Percentiles rank a stretch among this genome's conserved stretches.
Evolutionary conservation across 202 grass and related monocot species (phyloP).

Genomic region (Schoenoplectus triqueter): DNA sequence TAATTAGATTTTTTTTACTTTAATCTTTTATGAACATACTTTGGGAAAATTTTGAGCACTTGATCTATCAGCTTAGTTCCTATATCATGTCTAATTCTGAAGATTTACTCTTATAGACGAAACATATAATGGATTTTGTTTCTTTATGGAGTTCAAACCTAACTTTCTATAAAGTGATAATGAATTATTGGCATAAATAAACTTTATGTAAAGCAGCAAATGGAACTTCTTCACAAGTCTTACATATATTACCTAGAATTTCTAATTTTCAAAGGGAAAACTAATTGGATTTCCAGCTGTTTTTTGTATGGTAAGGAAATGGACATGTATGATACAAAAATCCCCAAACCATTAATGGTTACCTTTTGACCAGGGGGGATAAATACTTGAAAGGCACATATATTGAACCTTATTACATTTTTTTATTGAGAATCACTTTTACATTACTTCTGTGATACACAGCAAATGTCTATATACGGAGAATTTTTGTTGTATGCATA

Average conservation of each 20-base stretch:
- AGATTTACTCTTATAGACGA: background rate
- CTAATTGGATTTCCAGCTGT: background rate
- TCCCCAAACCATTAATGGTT: background rate
- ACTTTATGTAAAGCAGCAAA: background rate
- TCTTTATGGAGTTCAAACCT: background rate
- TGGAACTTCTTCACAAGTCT: background rate
- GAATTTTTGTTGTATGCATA: background rate
- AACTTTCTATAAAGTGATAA: background rate
- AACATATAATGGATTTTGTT: background rate
- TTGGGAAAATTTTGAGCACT: background rate
- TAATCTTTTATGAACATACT: background rate
- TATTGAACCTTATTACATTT: background rate
- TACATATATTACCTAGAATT: background rate
- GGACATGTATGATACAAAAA: constrained; percentile 2
- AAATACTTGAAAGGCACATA: background rate
- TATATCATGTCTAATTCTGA: background rate
- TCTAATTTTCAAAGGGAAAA: background rate
- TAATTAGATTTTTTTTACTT: background rate
- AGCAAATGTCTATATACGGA: background rate
- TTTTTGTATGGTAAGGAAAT: constrained; percentile 12
- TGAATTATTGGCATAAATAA: constrained; percentile 1
- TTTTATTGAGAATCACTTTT: background rate
- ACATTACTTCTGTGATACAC: background rate
- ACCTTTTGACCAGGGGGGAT: background rate
- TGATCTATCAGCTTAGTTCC: too few species aligned